Conservation (phyloP, 169 alveolate species). For the Plasmodium yoelii region DNA sequence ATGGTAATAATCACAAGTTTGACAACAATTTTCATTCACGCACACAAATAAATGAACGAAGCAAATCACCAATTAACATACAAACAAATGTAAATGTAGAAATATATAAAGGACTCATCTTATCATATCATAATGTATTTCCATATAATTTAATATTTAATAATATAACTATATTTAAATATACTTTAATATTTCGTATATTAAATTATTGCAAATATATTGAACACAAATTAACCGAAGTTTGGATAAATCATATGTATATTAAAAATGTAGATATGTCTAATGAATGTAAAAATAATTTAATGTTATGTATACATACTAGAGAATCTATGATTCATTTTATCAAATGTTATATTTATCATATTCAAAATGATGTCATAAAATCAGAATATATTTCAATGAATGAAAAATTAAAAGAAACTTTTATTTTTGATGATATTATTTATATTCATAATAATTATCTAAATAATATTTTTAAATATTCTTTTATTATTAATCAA, state of each 20-base stretch:
- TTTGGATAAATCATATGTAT: conserved; percentile 81
- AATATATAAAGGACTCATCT: conserved; percentile 46
- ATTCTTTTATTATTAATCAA: conserved; percentile 73
- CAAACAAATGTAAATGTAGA: conserved; percentile 51
- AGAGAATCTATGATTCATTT: conserved; percentile 81
- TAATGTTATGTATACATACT: conserved; percentile 79
- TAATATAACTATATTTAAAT: conserved; percentile 78
- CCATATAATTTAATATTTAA: conserved; percentile 78
- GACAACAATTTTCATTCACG: not conserved
- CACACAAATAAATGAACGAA: not conserved
- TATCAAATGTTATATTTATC: conserved; percentile 73
- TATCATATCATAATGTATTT: conserved; percentile 71
- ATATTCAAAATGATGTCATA: conserved; percentile 78
- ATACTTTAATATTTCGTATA: conserved; percentile 74
- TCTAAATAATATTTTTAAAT: conserved; percentile 74
- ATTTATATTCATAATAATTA: conserved; percentile 75
- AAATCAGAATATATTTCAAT: conserved; percentile 64
- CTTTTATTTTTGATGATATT: conserved; percentile 72
- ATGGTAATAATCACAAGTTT: not conserved
- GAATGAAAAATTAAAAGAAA: conserved; percentile 60
- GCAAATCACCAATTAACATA: conserved; percentile 12
- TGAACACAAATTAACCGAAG: conserved; percentile 76
- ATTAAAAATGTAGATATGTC: conserved; percentile 77
- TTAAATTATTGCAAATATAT: conserved; percentile 81
- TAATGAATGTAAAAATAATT: conserved; percentile 77